Conservation (phyloP, 2,329 filamentous ascomycete species). For the Verticillium longisporum region DNA sequence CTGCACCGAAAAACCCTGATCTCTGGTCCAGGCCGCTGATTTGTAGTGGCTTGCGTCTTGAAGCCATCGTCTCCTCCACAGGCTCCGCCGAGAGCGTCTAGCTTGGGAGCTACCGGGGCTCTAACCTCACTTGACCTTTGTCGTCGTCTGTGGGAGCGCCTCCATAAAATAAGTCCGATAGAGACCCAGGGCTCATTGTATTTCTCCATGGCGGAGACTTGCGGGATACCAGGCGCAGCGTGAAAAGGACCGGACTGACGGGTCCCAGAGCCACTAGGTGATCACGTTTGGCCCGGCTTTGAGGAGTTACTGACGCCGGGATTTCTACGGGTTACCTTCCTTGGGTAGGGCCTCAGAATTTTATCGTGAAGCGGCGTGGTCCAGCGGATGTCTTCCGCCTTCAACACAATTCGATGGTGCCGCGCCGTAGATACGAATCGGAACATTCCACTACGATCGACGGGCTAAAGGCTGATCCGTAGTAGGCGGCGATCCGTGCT, state of each 20-base stretch:
- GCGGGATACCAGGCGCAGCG: too few relatives aligned
- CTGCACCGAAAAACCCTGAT: not conserved
- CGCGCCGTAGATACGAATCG: not conserved
- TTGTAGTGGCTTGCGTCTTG: not conserved
- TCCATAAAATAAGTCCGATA: not conserved
- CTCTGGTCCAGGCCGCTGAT: not conserved
- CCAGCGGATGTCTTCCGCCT: not conserved
- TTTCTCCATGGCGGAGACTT: not conserved
- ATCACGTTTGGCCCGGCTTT: too few relatives aligned
- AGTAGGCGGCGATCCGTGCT: not conserved
- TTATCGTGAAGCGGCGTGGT: too few relatives aligned
- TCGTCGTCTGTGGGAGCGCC: not conserved
- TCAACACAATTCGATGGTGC: not conserved
- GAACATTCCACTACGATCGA: not conserved
- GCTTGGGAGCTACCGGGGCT: not conserved
- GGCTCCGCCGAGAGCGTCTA: not conserved
- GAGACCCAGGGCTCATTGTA: not conserved
- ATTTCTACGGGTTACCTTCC: too few relatives aligned
- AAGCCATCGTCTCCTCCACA: not conserved
- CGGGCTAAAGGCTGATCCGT: not conserved
- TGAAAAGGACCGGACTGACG: not conserved
- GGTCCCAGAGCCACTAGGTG: conserved; percentile 2
- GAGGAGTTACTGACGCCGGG: too few relatives aligned
- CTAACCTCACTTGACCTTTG: not conserved
- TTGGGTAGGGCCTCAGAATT: too few relatives aligned